Base-by-base conservation (phyloP, 2,329 filamentous ascomycete genomes). In the Xylariaceae sp. region DNA sequence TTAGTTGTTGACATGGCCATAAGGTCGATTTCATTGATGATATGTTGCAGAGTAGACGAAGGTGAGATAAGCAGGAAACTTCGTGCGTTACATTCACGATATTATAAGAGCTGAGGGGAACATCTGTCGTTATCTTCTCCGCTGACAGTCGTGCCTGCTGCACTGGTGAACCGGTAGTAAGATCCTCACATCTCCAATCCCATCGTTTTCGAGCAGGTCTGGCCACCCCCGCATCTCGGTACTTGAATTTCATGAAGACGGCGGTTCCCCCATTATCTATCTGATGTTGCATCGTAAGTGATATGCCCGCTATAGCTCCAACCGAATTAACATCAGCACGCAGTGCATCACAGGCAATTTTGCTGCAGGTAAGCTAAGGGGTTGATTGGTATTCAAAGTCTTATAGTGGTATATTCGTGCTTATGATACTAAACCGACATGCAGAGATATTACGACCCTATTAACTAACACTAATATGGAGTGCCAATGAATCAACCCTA, bases 221-320 rank as follows among this genome's bases (percentile, higher is more conserved):
- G 24, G 17, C 16, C 33, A 24, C 58, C 66, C 65, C 67, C 67
- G 65, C 66, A 67, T 58, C 60, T 69, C 67, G 65, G 66, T 67
- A 68, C 50, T 69, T 69, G 34, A 36, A 48, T 28, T 44, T 17
- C 17, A n/a, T 21, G 8, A 36, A 7, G 9, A 33, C 4, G 31
- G 28, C n/a, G 21, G 17, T 17, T n/a, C 19, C 45, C 40, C 31
- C 9, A 41, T 16, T 21, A 6, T 2, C 14, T 44, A 44, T 14
- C 23, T 16, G 7, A 50, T 33, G 53, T 46, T 40, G 37, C 39
- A 50, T 57, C 23, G 17, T 34, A 6, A 46, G 16, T 23, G 24
- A 21, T 40, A 41, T 41, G 49, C 51, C 44, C 40, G 28, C 36
- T 11, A 28, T 21, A n/a, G n/a, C n/a, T n/a, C n/a, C n/a, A n/a